Conservation (phyloP, 129 eudicot genomes). For the Centrapalus pauciflorus region DNA sequence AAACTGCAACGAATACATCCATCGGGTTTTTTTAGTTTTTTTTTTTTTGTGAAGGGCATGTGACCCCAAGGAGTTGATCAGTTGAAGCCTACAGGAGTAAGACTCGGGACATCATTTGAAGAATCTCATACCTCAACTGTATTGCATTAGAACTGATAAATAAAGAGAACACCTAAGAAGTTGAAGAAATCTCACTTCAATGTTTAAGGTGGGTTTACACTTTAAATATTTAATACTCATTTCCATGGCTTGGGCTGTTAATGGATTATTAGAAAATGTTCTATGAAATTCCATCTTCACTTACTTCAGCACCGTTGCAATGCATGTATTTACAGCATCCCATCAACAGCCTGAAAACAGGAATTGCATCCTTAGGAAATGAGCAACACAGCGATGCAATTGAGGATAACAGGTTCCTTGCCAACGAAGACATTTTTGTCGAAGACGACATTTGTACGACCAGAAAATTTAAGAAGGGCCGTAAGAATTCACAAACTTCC, state of each 20-base stretch:
- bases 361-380: slow-evolving; percentile 52
- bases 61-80: too few relatives aligned
- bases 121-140: too few relatives aligned
- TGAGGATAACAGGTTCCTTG: slow-evolving; percentile 53
- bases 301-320: slow-evolving; percentile 66
- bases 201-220: not conserved
- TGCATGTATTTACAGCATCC: slow-evolving; percentile 41
- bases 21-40: too few relatives aligned
- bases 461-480: slow-evolving; percentile 54
- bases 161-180: not conserved
- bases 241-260: not conserved
- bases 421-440: slow-evolving; percentile 33
- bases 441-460: slow-evolving; percentile 46
- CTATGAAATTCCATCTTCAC: slow-evolving; percentile 25
- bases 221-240: slow-evolving; percentile 3
- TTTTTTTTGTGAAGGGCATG: too few relatives aligned
- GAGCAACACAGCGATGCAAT: slow-evolving; percentile 67
- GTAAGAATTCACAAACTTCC: slow-evolving; percentile 67
- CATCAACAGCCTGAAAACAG: slow-evolving; percentile 59
- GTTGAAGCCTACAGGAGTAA: too few relatives aligned
- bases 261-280: not conserved
- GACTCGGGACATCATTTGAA: too few relatives aligned
- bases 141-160: not conserved
- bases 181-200: slow-evolving; percentile 3
- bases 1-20: too few relatives aligned